Evolutionary conservation across 192 early-diverging fungal genomes (phyloP).

Genomic region (Gaertneriomyces sp.): DNA sequence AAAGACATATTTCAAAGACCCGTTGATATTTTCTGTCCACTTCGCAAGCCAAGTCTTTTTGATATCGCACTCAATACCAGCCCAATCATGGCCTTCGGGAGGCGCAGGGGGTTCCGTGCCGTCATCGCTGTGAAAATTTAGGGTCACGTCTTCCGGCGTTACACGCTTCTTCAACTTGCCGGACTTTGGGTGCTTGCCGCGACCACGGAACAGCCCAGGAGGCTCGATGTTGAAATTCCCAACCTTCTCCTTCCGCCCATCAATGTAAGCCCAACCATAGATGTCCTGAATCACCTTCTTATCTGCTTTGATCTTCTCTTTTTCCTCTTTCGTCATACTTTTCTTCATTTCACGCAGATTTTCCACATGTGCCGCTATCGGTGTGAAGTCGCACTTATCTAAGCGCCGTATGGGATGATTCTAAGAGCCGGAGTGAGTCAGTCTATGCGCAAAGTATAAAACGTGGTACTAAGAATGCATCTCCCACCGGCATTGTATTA

Average conservation of each 20-base stretch:
- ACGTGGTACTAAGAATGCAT: too few relatives aligned
- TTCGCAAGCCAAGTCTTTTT: constrained; percentile 94
- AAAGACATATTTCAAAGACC: constrained; percentile 89
- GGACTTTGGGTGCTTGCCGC: constrained; percentile 93
- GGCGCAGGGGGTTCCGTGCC: constrained; percentile 70
- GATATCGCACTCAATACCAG: constrained; percentile 78
- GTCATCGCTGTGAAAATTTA: constrained; percentile 75
- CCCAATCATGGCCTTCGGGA: constrained; percentile 88
- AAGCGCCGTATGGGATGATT: constrained; percentile 71
- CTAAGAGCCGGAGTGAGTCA: constrained; percentile 18
- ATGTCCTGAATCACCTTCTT: constrained; percentile 66
- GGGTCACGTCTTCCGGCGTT: constrained; percentile 84
- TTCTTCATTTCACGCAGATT: constrained; percentile 75
- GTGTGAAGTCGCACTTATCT: constrained; percentile 83
- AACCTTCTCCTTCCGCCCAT: constrained; percentile 93
- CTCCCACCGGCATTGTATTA: constrained; percentile 55
- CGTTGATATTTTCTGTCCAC: constrained; percentile 99
- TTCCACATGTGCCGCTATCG: constrained; percentile 76
- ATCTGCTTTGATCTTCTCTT: constrained; percentile 64
- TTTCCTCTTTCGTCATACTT: constrained; percentile 85
- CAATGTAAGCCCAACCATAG: constrained; percentile 72
- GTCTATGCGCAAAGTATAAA: not conserved
- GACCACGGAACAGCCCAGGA: constrained; percentile 92
- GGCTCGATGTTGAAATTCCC: constrained; percentile 98
- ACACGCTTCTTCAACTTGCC: constrained; percentile 89